Base-by-base conservation (phyloP, 768 basidiomycete species). In the Astraeus odoratus region DNA sequence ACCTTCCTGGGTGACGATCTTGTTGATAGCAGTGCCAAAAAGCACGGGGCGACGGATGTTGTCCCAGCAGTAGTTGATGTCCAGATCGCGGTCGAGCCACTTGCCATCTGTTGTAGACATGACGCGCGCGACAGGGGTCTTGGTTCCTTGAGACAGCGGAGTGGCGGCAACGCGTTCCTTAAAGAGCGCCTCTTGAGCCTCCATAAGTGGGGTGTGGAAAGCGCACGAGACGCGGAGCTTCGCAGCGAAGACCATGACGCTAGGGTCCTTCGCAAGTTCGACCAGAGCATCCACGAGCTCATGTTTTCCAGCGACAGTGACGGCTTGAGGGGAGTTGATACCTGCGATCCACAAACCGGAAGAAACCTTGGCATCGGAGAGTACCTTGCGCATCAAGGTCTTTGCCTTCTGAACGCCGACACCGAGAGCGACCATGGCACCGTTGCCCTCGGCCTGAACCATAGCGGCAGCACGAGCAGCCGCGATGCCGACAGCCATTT, bases 301-400 rank as follows among this genome's bases (percentile, higher is more conserved):
- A 15, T 60, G 56, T 15, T 39, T 49, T n/a, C 67, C 67, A 5
- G 67, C 65, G n/a, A 67, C 51, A 3, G 65, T 64, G 30, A 68
- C 65, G n/a, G 67, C 63, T 12, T 68, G 61, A 33, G 63, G 61
- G n/a, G 65, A 67, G 44, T 67, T 67, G 51, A 68, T 61, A 35
- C 65, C 63, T 23, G 61, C 65, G 10, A 67, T 59, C 58, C 64
- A 67, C 31, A 68, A 26, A 25, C 67, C 58, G 27, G 48, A 52
- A 15, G 53, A 47, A 8, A 41, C 53, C 45, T 59, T 57, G 23
- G 58, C 53, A 7, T 42, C 52, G 15, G 53, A 61, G 31, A 67
- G 53, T 3, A 64, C 58, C 38, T 64, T 60, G 50, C 59, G 57
- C 36, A 68, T 61, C 52, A 67, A 56, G n/a, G 46, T 38, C 46